A percentile compares a stretch with the other conserved stretches of the same genome.
phyloP scores from a whole-genome alignment of 179 eudicot genomes.

The Camellia oleifera region DNA sequence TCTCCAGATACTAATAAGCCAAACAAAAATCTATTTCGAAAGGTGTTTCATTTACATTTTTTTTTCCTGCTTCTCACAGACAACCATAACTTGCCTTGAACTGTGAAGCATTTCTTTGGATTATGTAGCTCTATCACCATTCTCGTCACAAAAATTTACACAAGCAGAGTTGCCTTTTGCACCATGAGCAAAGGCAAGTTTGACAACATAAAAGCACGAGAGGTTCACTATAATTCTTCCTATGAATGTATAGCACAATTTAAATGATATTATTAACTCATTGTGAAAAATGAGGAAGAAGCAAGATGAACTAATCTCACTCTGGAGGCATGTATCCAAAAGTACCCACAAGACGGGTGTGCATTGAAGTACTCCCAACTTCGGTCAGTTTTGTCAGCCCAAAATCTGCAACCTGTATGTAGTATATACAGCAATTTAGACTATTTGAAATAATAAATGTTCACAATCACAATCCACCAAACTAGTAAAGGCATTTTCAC shows the following conservation, averaged over 20 bases:
- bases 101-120: not conserved
- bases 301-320: slow-evolving; percentile 15
- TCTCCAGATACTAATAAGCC: not conserved
- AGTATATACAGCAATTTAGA: not conserved
- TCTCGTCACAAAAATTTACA: not conserved
- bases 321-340: slow-evolving; percentile 64
- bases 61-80: not conserved
- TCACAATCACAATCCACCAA: not conserved
- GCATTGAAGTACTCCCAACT: slow-evolving; percentile 38
- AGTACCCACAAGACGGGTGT: slow-evolving; percentile 48
- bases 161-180: not conserved
- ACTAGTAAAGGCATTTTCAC: not conserved
- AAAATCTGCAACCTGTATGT: slow-evolving; percentile 52
- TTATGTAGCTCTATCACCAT: not conserved
- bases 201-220: not conserved
- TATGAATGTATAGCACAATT: not conserved
- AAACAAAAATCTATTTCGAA: not conserved
- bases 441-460: not conserved
- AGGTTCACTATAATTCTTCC: not conserved
- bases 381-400: slow-evolving; percentile 54
- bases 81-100: not conserved
- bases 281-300: not conserved
- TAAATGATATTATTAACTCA: not conserved
- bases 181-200: not conserved
- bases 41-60: not conserved